Evolutionary conservation across 495 filamentous ascomycete genomes (phyloP), one percentile per base, ranked within the genome.

Genomic region (Cercophora samala): DNA sequence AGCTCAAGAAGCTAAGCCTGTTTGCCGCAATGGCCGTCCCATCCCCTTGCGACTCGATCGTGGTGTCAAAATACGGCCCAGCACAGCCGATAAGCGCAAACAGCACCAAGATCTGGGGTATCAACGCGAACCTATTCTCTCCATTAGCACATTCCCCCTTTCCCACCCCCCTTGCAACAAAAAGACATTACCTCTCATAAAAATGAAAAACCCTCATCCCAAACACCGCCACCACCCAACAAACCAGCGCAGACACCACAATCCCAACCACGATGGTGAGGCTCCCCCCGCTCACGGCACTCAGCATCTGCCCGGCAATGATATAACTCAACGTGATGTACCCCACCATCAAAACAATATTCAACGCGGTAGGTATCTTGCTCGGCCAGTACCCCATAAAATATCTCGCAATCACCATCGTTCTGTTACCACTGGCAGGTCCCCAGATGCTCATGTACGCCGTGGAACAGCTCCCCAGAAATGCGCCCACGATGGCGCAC

Each of bases 301-400:
- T 89, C 3, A 93, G 77, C 18, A 93, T 91, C 70, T 93, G 90
- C 1, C 91, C 91, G 1, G 88, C 85, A 22, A 93, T 83, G 22
- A 93, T 87, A 60, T 84, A 87, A 70, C 89, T 86, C 65, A 93
- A 86, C 76, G 92, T 75, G 59, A 83, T 81, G 67, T 92, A 93
- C 13, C 90, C 90, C 24, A 91, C 78, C 75, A 91, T 83, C 63
- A 91, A 82, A 53, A 92, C 84, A 18, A 93, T 77, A 68, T 92
- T 91, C 63, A 93, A 78, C 19, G 91, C 64, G 17, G 90, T 89
- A 46, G 91, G 83, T 8, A 93, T 75, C 76, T 92, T 92, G 69
- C 85, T 86, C 1, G 91, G 90, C 87, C 88, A 93, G 86, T 89
- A 93, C 32, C 90, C 91, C 85, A 92, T 92, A 24, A 86, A 84